A percentile compares a stretch with the other conserved stretches of the same genome.
Conservation (phyloP, 192 early-diverging fungal genomes). For the Coemansia furcata region DNA sequence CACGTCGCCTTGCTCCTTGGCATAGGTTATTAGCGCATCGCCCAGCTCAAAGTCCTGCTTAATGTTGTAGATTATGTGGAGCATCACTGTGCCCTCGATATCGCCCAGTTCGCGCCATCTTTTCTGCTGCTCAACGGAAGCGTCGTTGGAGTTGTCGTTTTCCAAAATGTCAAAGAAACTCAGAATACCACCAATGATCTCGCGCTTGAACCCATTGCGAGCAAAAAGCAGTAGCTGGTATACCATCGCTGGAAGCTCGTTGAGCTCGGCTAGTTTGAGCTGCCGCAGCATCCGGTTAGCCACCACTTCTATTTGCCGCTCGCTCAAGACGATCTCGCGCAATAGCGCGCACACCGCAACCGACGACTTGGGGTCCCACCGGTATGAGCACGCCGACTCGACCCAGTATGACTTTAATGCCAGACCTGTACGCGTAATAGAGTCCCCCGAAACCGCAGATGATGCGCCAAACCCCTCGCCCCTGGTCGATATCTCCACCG, state of each 20-base stretch:
- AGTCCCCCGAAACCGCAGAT: background rate
- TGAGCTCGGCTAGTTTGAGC: constrained; percentile 17
- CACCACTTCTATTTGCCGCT: constrained; percentile 12
- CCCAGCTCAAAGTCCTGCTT: constrained; percentile 68
- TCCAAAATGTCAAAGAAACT: constrained; percentile 61
- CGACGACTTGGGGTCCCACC: constrained; percentile 34
- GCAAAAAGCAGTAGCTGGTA: constrained; percentile 68
- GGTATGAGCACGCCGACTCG: constrained; percentile 36
- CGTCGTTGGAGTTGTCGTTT: background rate
- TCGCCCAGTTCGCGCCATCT: constrained; percentile 48
- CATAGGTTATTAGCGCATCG: constrained; percentile 36
- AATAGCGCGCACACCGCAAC: constrained; percentile 32
- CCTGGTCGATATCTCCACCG: constrained; percentile 25
- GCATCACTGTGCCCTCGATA: constrained; percentile 66
- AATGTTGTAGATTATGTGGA: constrained; percentile 69
- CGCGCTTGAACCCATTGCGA: constrained; percentile 59
- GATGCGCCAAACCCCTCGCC: constrained; percentile 1
- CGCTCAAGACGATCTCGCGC: constrained; percentile 28
- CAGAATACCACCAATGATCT: constrained; percentile 56
- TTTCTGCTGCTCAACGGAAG: background rate
- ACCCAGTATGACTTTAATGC: constrained; percentile 47
- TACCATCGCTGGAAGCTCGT: constrained; percentile 62
- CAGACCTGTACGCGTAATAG: constrained; percentile 26
- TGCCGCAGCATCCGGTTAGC: constrained; percentile 35
- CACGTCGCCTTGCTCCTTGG: constrained; percentile 54